Conservation (phyloP, 768 basidiomycete genomes). For the Sutorius australiensis region DNA sequence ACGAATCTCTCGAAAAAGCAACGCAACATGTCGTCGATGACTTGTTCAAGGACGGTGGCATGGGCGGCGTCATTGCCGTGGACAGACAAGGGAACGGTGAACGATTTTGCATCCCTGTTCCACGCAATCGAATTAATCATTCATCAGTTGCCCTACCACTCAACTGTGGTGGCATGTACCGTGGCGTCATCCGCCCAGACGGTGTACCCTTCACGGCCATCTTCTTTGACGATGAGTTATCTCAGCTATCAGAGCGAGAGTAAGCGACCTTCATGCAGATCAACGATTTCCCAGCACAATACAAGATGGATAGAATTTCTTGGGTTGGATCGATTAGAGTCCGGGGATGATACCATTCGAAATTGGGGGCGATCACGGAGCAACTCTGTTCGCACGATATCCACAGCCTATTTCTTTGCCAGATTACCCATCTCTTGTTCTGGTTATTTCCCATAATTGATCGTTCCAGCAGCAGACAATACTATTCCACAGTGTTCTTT, state of each 20-base stretch:
- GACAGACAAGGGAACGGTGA: conserved; percentile 67
- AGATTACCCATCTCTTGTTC: not conserved
- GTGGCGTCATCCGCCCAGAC: conserved; percentile 67
- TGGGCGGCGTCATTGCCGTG: conserved; percentile 73
- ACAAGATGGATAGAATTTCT: not conserved
- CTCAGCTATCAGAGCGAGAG: conserved; percentile 6
- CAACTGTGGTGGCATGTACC: conserved; percentile 80
- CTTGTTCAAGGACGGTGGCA: conserved; percentile 53
- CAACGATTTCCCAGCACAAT: not conserved
- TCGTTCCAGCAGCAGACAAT: not conserved
- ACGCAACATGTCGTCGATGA: conserved; percentile 53
- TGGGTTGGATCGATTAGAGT: not conserved
- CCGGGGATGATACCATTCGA: not conserved
- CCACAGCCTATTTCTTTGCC: not conserved
- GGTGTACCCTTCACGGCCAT: conserved; percentile 72
- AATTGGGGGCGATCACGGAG: not conserved
- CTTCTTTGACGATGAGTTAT: conserved; percentile 60
- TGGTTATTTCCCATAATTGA: not conserved
- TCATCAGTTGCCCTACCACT: conserved; percentile 63
- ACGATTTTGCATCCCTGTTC: conserved; percentile 8
- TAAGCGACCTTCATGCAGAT: not conserved
- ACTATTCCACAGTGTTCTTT: conserved; percentile 3
- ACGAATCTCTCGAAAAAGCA: conserved; percentile 56
- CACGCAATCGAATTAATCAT: not conserved
- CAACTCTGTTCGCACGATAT: not conserved